Conservation (phyloP, 2,329 filamentous ascomycete genomes). For the Talaromyces islandicus region DNA sequence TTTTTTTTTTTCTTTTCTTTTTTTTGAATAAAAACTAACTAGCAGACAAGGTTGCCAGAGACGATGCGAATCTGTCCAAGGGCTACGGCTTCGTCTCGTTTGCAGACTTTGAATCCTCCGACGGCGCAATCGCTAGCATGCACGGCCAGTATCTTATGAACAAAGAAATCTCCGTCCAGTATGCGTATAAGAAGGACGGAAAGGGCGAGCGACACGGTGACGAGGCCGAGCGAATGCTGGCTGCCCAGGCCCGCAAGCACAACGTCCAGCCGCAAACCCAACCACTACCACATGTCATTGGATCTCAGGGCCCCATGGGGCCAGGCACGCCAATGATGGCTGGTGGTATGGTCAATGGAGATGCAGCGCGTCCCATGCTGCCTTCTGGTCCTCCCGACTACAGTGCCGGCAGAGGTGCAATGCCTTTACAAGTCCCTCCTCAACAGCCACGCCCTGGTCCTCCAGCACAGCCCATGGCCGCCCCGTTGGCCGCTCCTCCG, state of each 20-base stretch:
- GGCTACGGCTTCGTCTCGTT: conserved; percentile 96
- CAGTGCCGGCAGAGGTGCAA: conserved; percentile 35
- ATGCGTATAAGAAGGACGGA: conserved; percentile 98
- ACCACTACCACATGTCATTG: conserved; percentile 67
- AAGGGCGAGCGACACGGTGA: conserved; percentile 96
- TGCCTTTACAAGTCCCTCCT: conserved; percentile 37
- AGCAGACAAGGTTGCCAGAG: conserved; percentile 60
- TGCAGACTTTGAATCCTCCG: conserved; percentile 85
- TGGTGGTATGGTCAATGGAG: conserved; percentile 40
- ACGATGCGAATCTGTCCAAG: conserved; percentile 82
- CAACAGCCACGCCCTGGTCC: conserved; percentile 45
- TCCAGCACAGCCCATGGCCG: conserved; percentile 20
- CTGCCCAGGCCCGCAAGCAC: conserved; percentile 86
- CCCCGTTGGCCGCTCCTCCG: conserved; percentile 39
- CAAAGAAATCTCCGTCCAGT: conserved; percentile 93
- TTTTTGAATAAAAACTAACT: background rate
- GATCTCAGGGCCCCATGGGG: conserved; percentile 17
- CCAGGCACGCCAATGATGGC: conserved; percentile 33
- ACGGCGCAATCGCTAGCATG: conserved; percentile 87
- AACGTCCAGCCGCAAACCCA: conserved; percentile 81
- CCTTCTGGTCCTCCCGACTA: conserved; percentile 24
- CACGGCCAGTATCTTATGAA: conserved; percentile 95
- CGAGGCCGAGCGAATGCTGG: conserved; percentile 83
- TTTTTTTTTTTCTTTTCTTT: background rate
- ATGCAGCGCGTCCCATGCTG: conserved; percentile 28